A percentile compares a stretch with the other conserved stretches of the same genome.
Conservation (phyloP, 1,139 yeast genomes). For the Hyphopichia fennica region DNA sequence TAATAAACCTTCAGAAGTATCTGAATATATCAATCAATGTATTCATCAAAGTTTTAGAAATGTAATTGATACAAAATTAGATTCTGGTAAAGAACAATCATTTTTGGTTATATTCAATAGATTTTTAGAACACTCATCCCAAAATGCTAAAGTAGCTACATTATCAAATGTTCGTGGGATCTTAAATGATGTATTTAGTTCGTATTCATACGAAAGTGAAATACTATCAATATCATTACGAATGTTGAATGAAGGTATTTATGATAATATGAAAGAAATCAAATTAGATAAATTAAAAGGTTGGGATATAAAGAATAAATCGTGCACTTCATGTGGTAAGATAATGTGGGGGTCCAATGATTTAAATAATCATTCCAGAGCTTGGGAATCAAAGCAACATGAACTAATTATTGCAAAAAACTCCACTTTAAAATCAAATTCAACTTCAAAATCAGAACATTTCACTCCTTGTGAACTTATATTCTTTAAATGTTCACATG, state of each 20-base stretch:
- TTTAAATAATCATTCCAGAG: constrained; percentile 29
- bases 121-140: constrained; percentile 41
- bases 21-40: constrained; percentile 20
- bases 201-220: constrained; percentile 64
- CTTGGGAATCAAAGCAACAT: constrained; percentile 47
- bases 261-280: constrained; percentile 40
- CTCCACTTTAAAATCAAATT: too few relatives aligned
- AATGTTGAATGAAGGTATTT: constrained; percentile 56
- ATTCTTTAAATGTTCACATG: constrained; percentile 52
- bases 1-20: constrained; percentile 7
- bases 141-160: constrained; percentile 35
- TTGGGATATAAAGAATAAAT: constrained; percentile 55
- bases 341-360: constrained; percentile 63
- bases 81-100: constrained; percentile 32
- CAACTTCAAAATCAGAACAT: not conserved
- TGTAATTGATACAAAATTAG: constrained; percentile 42
- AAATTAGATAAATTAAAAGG: constrained; percentile 49
- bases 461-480: constrained; percentile 23
- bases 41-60: constrained; percentile 54
- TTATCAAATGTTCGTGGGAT: constrained; percentile 61
- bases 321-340: constrained; percentile 73
- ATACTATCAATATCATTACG: constrained; percentile 53
- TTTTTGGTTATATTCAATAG: constrained; percentile 52
- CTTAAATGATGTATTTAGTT: constrained; percentile 60
- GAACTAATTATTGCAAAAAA: constrained; percentile 8